A percentile compares a stretch with the other conserved stretches of the same genome.
These are phyloP conservation scores for Cyclanthera cordifolia DNA, from an alignment of 306 rosid genomes.

Conservation along the genomic window DNA sequence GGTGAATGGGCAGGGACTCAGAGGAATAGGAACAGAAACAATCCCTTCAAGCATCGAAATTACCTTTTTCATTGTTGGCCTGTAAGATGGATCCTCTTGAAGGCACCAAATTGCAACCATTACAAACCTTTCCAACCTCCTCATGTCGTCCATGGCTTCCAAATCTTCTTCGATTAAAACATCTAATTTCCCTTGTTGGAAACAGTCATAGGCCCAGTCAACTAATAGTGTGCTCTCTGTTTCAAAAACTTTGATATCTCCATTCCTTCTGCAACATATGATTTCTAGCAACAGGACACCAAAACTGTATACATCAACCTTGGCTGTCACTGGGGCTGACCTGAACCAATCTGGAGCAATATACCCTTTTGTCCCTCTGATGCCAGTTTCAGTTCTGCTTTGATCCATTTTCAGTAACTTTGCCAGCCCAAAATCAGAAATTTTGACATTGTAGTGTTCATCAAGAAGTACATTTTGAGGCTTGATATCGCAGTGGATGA, in stretches of 20 bases:
- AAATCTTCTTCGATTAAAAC: constrained; percentile 5
- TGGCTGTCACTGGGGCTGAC: constrained; percentile 10
- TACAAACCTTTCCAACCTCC: constrained; percentile 20
- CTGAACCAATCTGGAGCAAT: constrained; percentile 26
- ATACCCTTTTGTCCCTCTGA: constrained; percentile 23
- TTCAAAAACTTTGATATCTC: not conserved
- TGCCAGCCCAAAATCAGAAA: constrained; percentile 23
- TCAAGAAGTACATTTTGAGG: constrained; percentile 27
- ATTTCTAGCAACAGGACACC: constrained; percentile 22
- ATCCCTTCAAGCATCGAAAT: constrained; percentile 32
- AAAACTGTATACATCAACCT: constrained; percentile 26
- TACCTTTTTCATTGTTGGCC: constrained; percentile 26
- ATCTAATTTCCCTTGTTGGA: not conserved
- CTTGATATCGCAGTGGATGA: constrained; percentile 26
- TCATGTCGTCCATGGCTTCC: constrained; percentile 12
- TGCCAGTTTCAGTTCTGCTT: not conserved
- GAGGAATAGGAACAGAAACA: constrained; percentile 21
- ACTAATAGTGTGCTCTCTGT: constrained; percentile 7
- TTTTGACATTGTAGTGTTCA: not conserved
- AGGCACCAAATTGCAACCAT: constrained; percentile 25
- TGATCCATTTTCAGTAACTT: constrained; percentile 18
- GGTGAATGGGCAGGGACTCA: constrained; percentile 16
- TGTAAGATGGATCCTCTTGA: constrained; percentile 21
- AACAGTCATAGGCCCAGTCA: constrained; percentile 26
- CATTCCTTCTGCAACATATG: constrained; percentile 24